Base-by-base conservation (phyloP, 441 rosid species). In the Arabidopsis lyrata region DNA sequence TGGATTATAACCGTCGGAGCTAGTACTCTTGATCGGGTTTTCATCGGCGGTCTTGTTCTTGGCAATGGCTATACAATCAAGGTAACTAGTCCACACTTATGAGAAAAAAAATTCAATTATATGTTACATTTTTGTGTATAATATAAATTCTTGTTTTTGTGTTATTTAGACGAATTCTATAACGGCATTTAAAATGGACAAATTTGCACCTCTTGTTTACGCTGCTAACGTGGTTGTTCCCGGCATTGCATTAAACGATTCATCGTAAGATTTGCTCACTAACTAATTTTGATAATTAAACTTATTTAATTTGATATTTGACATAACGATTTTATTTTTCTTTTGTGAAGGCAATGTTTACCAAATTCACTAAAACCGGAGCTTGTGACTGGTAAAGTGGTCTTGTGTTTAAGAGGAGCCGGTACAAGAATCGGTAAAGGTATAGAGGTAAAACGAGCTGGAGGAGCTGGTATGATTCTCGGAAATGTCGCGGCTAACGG, bases 1-100 rank as follows among this genome's bases (percentile, higher is more conserved):
- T 93, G 98, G 98, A 53, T 90, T 10, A 83, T 88, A 13, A 93
- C 98, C 0, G 96, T 91, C 0, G 86, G 92, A 36, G 97, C 98
- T 47, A 88, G 93, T 77, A 81, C 81, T 63, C 11, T 93, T n/a
- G 98, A 93, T 72, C 89, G 98, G 13, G 66, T 67, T 52, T 87
- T 91, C 44, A 13, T 61, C 0, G 83, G 82, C 0, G 83, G 85
- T 31, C 63, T 88, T 41, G 66, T 70, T 68, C 86, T 94, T 6
- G 95, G 96, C 41, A 90, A 85, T 68, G 96, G 94, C 54, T 52
- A 58, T 69, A 39, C 60, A 44, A 11, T 91, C 15, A 64, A 75
- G 81, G 98, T 86, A 83, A 74, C 6, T 14, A 63, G 5, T 0
- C 5, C 16, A 16, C 5, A 12, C 2, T 7, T 15, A 22, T 2